Percentiles rank a stretch among this genome's conserved stretches.
phyloP scores from a whole-genome alignment of 768 basidiomycete genomes.

The Pulveroboletus sp. region DNA sequence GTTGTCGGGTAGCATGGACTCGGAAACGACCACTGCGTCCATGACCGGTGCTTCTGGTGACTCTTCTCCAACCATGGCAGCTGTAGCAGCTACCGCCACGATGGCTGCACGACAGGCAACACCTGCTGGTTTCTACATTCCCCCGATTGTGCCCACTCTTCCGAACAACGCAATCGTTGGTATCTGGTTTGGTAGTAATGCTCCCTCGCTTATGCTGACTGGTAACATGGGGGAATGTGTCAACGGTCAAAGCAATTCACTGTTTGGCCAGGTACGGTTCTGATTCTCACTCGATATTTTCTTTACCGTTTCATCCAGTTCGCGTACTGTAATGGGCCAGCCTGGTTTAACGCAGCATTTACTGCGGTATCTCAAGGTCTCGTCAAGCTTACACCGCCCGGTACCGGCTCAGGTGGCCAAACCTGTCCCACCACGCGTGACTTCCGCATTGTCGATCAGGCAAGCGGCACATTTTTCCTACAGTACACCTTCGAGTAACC shows the following conservation, averaged over 20 bases:
- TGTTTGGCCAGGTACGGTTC: conserved; percentile 22
- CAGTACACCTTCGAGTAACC: neutral
- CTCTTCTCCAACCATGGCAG: neutral
- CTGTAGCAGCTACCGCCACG: neutral
- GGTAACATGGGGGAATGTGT: conserved; percentile 20
- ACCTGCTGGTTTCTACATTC: conserved; percentile 18
- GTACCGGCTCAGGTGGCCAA: conserved; percentile 17
- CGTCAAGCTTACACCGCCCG: conserved; percentile 18
- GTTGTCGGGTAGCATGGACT: neutral
- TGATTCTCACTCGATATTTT: neutral
- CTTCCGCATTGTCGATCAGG: conserved; percentile 27
- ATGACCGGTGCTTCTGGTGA: neutral
- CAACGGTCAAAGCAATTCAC: conserved; percentile 19
- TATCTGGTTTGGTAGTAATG: conserved; percentile 29
- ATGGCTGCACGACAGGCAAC: conserved; percentile 10
- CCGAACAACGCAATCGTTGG: conserved; percentile 23
- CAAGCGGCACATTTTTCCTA: neutral
- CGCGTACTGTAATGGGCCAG: conserved; percentile 22
- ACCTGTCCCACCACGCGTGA: conserved; percentile 25
- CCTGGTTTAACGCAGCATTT: conserved; percentile 22
- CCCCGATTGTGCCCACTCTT: conserved; percentile 21
- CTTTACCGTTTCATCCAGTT: conserved; percentile 10
- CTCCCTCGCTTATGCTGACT: conserved; percentile 18
- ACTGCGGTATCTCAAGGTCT: conserved; percentile 18
- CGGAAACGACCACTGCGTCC: neutral